These are phyloP conservation scores for Phylloporus rhodoxanthus DNA, from an alignment of 768 basidiomycete genomes.

Conservation along the genomic window DNA sequence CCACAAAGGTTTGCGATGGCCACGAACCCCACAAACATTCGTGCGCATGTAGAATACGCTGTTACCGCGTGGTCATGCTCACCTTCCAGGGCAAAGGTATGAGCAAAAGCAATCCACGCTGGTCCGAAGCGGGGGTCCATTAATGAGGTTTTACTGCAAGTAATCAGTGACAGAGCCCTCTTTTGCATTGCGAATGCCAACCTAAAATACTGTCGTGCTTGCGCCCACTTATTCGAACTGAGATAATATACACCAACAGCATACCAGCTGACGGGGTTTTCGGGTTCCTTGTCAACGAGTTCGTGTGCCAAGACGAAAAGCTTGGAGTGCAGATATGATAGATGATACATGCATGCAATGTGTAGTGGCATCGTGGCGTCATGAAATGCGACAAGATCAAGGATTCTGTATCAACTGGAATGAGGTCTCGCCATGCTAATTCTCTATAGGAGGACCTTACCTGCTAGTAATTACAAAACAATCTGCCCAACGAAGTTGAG, in stretches of 20 bases:
- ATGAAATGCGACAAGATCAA: slow-evolving; percentile 80
- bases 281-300: slow-evolving; percentile 90
- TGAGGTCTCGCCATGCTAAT: neutral
- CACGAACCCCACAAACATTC: slow-evolving; percentile 87
- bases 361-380: slow-evolving; percentile 88
- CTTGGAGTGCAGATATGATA: slow-evolving; percentile 84
- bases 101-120: slow-evolving; percentile 96
- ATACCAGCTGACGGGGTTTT: slow-evolving; percentile 94
- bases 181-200: slow-evolving; percentile 29
- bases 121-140: slow-evolving; percentile 97
- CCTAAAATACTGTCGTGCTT: slow-evolving; percentile 95
- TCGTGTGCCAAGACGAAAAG: slow-evolving; percentile 96
- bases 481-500: slow-evolving; percentile 88
- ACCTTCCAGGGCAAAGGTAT: slow-evolving; percentile 94
- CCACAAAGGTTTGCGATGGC: neutral
- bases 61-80: slow-evolving; percentile 99
- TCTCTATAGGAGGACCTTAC: slow-evolving; percentile 33
- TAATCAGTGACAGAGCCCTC: slow-evolving; percentile 6
- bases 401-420: slow-evolving; percentile 50
- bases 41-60: slow-evolving; percentile 93
- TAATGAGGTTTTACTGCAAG: slow-evolving; percentile 80
- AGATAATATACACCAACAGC: slow-evolving; percentile 98
- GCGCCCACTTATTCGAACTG: slow-evolving; percentile 77
- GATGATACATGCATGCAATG: slow-evolving; percentile 96
- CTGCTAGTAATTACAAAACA: slow-evolving; percentile 84